These are phyloP conservation scores for Leishmania amazonensis DNA, from an alignment of 208 protist species.

Conservation along the genomic window DNA sequence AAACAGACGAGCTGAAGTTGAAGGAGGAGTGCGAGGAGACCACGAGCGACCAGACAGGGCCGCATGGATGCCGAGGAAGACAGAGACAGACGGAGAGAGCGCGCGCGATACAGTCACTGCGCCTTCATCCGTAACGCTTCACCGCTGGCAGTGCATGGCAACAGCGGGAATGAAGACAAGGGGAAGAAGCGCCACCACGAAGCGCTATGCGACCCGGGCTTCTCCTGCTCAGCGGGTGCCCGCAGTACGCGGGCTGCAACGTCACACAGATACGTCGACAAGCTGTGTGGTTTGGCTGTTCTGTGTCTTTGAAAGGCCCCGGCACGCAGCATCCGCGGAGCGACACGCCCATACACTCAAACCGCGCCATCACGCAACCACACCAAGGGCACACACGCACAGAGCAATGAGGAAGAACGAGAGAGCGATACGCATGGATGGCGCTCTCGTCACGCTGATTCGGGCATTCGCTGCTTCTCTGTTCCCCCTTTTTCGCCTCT, in stretches of 20 bases:
- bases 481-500: not conserved
- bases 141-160: not conserved
- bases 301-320: not conserved
- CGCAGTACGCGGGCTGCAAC: not conserved
- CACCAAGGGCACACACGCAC: not conserved
- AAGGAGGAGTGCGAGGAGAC: too few species aligned
- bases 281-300: not conserved
- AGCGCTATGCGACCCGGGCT: not conserved
- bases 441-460: not conserved
- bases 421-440: not conserved
- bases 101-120: not conserved
- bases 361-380: not conserved
- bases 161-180: conserved; percentile 4
- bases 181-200: not conserved
- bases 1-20: not conserved
- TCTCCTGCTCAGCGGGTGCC: not conserved
- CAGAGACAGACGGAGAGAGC: not conserved
- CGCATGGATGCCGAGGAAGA: not conserved
- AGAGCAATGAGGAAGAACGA: not conserved
- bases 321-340: not conserved
- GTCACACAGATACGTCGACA: not conserved
- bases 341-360: not conserved
- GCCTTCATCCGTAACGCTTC: not conserved
- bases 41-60: not conserved
- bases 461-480: not conserved